Conservation (phyloP, 208 protist species). For the Acanthamoeba sp. region DNA sequence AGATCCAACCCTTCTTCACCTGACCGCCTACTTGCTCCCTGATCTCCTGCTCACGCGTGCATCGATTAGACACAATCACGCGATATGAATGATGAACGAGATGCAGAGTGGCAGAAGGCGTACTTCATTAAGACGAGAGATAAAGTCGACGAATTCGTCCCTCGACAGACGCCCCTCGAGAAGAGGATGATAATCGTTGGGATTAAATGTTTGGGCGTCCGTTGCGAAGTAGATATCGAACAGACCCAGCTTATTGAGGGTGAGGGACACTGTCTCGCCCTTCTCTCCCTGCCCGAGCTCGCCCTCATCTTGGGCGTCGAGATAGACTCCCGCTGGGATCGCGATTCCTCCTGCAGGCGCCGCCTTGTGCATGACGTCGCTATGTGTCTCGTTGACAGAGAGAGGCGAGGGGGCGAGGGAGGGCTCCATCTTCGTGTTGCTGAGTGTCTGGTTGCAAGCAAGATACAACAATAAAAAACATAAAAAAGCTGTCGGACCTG, state of each 20-base stretch:
- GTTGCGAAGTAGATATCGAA: constrained; percentile 22
- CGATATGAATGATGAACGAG: background rate
- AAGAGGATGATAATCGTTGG: background rate
- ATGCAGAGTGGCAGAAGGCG: background rate
- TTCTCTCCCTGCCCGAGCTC: background rate
- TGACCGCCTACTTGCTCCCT: background rate
- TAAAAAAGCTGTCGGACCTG: no score
- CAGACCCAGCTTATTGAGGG: background rate
- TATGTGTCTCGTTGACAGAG: background rate
- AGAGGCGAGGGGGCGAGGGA: background rate
- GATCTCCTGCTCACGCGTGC: background rate
- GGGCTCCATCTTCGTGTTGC: background rate
- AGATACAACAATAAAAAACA: background rate
- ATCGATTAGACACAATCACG: background rate
- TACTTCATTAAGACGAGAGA: background rate
- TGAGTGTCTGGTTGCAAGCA: no score
- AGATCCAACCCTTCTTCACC: constrained; percentile 47
- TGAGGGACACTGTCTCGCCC: background rate
- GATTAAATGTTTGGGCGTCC: background rate
- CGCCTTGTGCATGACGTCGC: background rate
- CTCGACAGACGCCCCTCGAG: background rate
- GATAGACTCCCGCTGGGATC: background rate
- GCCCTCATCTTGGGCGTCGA: background rate
- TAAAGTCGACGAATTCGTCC: background rate
- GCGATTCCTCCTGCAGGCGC: background rate